phyloP scores from a whole-genome alignment of 345 rosid genomes.

The Noccaea caerulescens region DNA sequence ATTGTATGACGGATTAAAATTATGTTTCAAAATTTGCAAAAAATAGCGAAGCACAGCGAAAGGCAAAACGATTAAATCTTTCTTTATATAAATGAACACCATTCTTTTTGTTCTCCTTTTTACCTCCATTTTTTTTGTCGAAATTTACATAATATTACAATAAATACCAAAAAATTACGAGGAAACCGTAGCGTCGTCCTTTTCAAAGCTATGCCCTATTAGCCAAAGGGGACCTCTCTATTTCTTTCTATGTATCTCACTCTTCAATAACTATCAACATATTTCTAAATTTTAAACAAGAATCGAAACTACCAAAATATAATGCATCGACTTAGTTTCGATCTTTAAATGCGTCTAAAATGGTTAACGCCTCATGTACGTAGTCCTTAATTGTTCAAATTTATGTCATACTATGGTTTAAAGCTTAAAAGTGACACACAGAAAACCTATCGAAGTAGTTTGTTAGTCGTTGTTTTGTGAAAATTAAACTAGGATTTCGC shows the following conservation, averaged over 20 bases:
- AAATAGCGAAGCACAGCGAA: slow-evolving; percentile 32
- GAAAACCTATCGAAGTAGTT: slow-evolving; percentile 12
- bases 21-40: slow-evolving; percentile 1
- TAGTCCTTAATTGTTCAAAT: too few relatives aligned
- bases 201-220: slow-evolving; percentile 44
- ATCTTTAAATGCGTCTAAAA: not conserved
- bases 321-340: not conserved
- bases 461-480: slow-evolving; percentile 31
- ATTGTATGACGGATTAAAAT: not conserved
- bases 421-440: not conserved
- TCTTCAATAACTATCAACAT: slow-evolving; percentile 21
- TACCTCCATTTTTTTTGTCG: not conserved
- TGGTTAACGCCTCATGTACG: too few relatives aligned
- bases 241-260: slow-evolving; percentile 9
- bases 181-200: slow-evolving; percentile 42
- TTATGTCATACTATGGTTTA: not conserved
- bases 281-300: not conserved
- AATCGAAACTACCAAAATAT: not conserved
- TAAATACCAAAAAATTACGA: slow-evolving; percentile 36
- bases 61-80: slow-evolving; percentile 18
- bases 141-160: slow-evolving; percentile 22
- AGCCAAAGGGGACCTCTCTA: slow-evolving; percentile 45
- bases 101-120: slow-evolving; percentile 24
- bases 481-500: slow-evolving; percentile 21
- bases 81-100: slow-evolving; percentile 9